Percentiles rank a stretch among this genome's conserved stretches.
Conservation (phyloP, 148 eudicot species). For the Salicornia ramosissima region DNA sequence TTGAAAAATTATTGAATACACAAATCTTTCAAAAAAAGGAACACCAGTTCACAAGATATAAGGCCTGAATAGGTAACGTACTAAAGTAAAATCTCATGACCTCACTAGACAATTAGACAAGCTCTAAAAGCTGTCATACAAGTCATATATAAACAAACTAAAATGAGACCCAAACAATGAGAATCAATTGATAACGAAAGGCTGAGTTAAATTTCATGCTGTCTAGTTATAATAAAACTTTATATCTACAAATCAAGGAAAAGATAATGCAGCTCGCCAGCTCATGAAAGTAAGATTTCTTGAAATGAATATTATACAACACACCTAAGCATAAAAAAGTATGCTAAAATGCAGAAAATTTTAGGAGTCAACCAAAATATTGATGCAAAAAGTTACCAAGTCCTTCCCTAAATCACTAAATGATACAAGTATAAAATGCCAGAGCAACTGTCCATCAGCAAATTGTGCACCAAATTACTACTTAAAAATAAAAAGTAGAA, state of each 20-base stretch:
- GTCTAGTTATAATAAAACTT: not conserved
- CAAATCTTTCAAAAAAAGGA: not conserved
- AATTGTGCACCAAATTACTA: not conserved
- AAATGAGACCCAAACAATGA: no score
- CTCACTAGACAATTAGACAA: not conserved
- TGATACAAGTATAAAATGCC: not conserved
- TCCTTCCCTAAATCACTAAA: not conserved
- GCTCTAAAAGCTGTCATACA: not conserved
- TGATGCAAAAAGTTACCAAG: not conserved
- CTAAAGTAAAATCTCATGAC: no score
- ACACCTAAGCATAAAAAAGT: no score
- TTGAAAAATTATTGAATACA: no score
- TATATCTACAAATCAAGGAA: not conserved
- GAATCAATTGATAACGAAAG: no score
- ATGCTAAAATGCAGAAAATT: not conserved
- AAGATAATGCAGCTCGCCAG: not conserved
- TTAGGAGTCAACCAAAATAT: not conserved
- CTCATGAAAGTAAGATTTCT: no score
- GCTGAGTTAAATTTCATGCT: not conserved
- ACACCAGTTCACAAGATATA: not conserved
- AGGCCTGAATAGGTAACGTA: not conserved
- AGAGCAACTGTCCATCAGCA: not conserved
- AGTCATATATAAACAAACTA: no score
- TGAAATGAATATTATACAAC: no score
- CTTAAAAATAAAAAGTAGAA: not conserved